Base-by-base conservation (phyloP, 2,329 filamentous ascomycete genomes). In the Colletotrichum trifolii region DNA sequence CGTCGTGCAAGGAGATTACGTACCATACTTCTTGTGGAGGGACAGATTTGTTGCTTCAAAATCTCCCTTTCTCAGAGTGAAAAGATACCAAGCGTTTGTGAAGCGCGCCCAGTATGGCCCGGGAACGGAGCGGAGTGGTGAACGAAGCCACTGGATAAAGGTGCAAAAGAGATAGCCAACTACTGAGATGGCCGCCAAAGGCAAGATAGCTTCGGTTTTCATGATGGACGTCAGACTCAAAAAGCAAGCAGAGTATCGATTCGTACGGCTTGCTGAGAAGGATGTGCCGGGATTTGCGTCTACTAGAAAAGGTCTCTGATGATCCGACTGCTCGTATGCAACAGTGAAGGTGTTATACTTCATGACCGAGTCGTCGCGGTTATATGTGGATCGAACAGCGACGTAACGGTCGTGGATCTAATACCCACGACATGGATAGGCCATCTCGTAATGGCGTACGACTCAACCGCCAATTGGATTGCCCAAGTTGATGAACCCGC, bases 11-110 rank as follows among this genome's bases (percentile, higher is more conserved):
- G 33, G 36, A 8, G 11, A 34, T 6, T 1, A 52, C 66, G 3
- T 58, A 68, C 76, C 75, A 43, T 77, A 71, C 65, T 72, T 70
- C 2, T 69, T 54, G 49, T 77, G 76, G 4, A 77, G 69, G 6
- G 71, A 39, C 4, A 64, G 43, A n/a, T 76, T 78, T 10, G 64
- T 65, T 0, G 63, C 35, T 15, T 77, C 69, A 17, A 77, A 77
- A 2, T 46, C 25, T 6, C 75, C 75, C 6, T 68, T 61, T 3
- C 65, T 59, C 2, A 76, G 47, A 1, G 68, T 67, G 15, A 61
- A 68, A 8, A 72, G 60, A 53, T 76, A 77, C 75, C 74, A 77
- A 1, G 57, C 35, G 45, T 74, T 67, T 3, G 70, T 75, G 42
- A 74, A 71, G 2, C 73, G 62, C 2, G 73, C 71, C 3, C 75